These are phyloP conservation scores for Stevia rebaudiana DNA, from an alignment of 140 eudicot genomes.

Conservation along the genomic window DNA sequence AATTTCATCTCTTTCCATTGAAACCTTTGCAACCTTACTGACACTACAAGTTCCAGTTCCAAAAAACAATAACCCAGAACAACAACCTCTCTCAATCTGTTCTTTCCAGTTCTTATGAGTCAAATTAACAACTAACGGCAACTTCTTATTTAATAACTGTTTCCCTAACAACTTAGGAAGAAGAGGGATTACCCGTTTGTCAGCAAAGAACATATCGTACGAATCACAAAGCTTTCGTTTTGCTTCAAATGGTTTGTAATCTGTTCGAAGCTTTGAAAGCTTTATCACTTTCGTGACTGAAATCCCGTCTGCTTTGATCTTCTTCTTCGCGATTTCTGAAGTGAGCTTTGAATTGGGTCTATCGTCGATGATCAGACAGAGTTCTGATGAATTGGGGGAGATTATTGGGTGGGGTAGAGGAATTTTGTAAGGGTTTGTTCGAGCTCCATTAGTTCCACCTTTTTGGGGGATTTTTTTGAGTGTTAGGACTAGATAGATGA, in stretches of 20 bases:
- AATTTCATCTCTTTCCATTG: conserved; percentile 56
- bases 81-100: conserved; percentile 60
- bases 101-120: conserved; percentile 57
- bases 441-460: conserved; percentile 1
- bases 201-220: conserved; percentile 74
- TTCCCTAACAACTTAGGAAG: conserved; percentile 64
- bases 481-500: conserved; percentile 56
- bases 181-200: conserved; percentile 55
- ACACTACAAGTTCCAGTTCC: conserved; percentile 76
- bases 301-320: conserved; percentile 36
- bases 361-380: conserved; percentile 71
- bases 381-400: conserved; percentile 24
- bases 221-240: conserved; percentile 65
- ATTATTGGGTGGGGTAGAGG: conserved; percentile 56
- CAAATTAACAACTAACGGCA: conserved; percentile 71
- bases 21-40: conserved; percentile 47
- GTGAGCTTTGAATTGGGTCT: conserved; percentile 46
- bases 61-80: conserved; percentile 43
- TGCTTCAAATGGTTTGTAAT: conserved; percentile 59
- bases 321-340: conserved; percentile 41
- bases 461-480: conserved; percentile 71
- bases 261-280: conserved; percentile 50
- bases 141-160: conserved; percentile 57
- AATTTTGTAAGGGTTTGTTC: conserved; percentile 58
- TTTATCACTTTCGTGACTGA: conserved; percentile 53